Base-by-base conservation (phyloP, 2,329 filamentous ascomycete genomes). In the Diaporthe velutina region DNA sequence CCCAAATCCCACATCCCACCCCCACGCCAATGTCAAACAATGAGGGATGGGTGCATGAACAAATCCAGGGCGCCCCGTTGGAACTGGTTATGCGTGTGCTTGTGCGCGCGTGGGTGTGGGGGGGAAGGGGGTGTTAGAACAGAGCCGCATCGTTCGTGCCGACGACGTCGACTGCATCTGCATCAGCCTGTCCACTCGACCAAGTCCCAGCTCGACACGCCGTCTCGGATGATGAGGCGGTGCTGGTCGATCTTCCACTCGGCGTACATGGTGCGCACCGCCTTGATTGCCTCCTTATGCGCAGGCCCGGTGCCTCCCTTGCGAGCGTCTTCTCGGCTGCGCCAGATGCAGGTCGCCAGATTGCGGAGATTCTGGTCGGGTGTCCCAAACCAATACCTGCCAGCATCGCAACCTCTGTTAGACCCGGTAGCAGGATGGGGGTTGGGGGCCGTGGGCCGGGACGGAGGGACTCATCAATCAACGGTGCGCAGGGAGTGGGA, bases 371-470 rank as follows among this genome's bases (percentile, higher is more conserved):
- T 87, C 57, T 83, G 85, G 84, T 97, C 91, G 28, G 93, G 92
- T 45, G 86, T 87, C 2, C 95, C 95, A 83, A 97, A 98, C 95
- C 96, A 98, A 84, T 98, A 98, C 83, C 91, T 92, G 73, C 71
- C 76, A 57, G 74, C 42, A 68, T 75, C 42, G 17, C 55, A 25
- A 7, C 40, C 30, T 28, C 25, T 73, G 50, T 74, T 71, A 40
- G 17, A 25, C 10, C 45, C n/a, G 25, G n/a, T 19, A n/a, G 2
- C 28, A 3, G 61, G 17, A 35, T 28, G 5, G 19, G 61, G 10
- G 17, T 40, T 25, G 9, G 3, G 33, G 30, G 15, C 17, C n/a
- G n/a, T n/a, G n/a, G n/a, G n/a, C n/a, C n/a, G n/a, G n/a, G n/a
- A n/a, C n/a, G n/a, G n/a, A n/a, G n/a, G n/a, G n/a, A n/a, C n/a